Percentiles rank a stretch among this genome's conserved stretches.
phyloP scores from a whole-genome alignment of 371 early-diverging fungal species.

The Mortierella sp. region DNA sequence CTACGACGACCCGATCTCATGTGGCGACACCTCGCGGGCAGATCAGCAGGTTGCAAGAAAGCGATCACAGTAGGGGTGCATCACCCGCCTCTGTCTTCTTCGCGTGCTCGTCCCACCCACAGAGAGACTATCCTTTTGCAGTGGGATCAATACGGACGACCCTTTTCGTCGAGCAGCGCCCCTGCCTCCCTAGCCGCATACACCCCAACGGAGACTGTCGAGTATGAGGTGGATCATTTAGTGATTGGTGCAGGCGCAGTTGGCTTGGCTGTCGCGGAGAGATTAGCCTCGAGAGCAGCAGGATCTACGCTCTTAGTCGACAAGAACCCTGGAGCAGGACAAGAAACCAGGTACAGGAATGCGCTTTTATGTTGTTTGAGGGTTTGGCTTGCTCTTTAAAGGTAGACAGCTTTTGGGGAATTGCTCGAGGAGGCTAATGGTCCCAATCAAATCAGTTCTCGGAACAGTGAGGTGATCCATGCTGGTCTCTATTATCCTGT shows the following conservation, averaged over 20 bases:
- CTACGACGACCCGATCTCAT: too few relatives aligned
- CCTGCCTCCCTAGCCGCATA: neutral
- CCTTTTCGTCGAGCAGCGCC: neutral
- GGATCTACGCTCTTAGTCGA: conserved; percentile 73
- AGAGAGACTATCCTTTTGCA: neutral
- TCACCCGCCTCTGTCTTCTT: too few relatives aligned
- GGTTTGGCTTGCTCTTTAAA: too few relatives aligned
- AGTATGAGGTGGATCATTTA: conserved; percentile 72
- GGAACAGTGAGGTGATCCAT: conserved; percentile 94
- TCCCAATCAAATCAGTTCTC: conserved; percentile 62
- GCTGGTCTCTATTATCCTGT: conserved; percentile 90
- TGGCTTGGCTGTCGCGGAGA: conserved; percentile 79
- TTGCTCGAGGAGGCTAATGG: too few relatives aligned
- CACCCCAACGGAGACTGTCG: conserved; percentile 14
- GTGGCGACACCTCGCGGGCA: too few relatives aligned
- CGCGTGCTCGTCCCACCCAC: too few relatives aligned
- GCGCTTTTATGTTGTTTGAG: neutral
- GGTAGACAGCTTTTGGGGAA: too few relatives aligned
- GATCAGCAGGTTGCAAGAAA: too few relatives aligned
- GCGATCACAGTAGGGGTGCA: too few relatives aligned
- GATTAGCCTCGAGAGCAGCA: conserved; percentile 59
- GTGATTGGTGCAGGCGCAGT: conserved; percentile 87
- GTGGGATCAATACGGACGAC: too few relatives aligned
- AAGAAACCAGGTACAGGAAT: conserved; percentile 72
- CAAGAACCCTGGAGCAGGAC: conserved; percentile 69